phyloP scores from a whole-genome alignment of 352 stramenopile genomes.

The Aphanomyces stellatus region DNA sequence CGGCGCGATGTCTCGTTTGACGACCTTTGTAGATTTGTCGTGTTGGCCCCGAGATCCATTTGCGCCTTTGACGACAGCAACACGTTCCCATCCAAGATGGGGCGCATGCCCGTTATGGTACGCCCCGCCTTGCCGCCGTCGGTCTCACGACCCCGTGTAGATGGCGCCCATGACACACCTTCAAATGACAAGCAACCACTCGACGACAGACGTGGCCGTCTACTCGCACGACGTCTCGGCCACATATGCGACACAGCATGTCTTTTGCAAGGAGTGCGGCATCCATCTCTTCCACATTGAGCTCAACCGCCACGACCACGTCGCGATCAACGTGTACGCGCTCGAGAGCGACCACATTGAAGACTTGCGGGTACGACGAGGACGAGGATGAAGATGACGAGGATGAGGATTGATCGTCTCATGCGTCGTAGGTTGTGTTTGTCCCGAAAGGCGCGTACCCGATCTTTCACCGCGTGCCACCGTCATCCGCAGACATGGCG shows the following conservation, averaged over 20 bases:
- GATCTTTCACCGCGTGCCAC: conserved; percentile 42
- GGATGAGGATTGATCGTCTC: conserved; percentile 13
- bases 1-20: too few species aligned
- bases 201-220: conserved; percentile 51
- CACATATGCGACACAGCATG: conserved; percentile 54
- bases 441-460: conserved; percentile 59
- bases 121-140: background rate
- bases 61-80: conserved; percentile 80
- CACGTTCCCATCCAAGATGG: conserved; percentile 72
- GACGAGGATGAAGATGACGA: conserved; percentile 12
- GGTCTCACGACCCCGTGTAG: background rate
- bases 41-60: conserved; percentile 62
- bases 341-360: conserved; percentile 77
- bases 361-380: conserved; percentile 50
- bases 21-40: conserved; percentile 57
- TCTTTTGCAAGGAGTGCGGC: conserved; percentile 71
- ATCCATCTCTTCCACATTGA: conserved; percentile 85
- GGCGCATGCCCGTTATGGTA: conserved; percentile 68
- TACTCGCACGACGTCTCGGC: conserved; percentile 70
- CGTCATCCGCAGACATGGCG: background rate
- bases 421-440: conserved; percentile 54
- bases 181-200: conserved; percentile 64
- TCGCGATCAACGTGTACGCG: conserved; percentile 76
- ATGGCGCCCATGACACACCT: conserved; percentile 18
- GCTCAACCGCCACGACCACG: conserved; percentile 47